phyloP scores from a whole-genome alignment of 179 eudicot genomes.

The Vitellaria paradoxa region DNA sequence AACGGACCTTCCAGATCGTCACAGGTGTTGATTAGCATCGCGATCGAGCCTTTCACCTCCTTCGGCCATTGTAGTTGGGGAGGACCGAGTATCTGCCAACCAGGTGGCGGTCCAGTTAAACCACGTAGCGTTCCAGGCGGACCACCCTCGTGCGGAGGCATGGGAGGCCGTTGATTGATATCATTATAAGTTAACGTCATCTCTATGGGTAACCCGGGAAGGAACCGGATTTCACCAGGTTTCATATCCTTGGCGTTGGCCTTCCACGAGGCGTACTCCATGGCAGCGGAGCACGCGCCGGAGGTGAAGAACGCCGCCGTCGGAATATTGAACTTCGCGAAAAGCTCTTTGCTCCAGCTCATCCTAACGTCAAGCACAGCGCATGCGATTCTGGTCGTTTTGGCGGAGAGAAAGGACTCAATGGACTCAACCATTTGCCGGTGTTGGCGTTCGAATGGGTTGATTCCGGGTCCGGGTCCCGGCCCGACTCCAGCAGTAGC shows the following conservation, averaged over 20 bases:
- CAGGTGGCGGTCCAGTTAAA: conserved; percentile 9
- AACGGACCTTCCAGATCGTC: conserved; percentile 51
- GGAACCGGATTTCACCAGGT: conserved; percentile 39
- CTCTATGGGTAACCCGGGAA: conserved; percentile 55
- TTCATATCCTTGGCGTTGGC: conserved; percentile 28
- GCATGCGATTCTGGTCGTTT: conserved; percentile 33
- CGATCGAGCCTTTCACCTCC: conserved; percentile 48
- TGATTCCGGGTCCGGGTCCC: conserved; percentile 17
- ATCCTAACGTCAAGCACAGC: conserved; percentile 64
- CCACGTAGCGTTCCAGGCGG: conserved; percentile 2
- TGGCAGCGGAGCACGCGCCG: conserved; percentile 58
- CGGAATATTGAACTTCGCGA: conserved; percentile 39
- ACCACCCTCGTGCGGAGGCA: conserved; percentile 11
- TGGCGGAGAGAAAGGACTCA: conserved; percentile 28
- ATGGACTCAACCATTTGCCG: conserved; percentile 33
- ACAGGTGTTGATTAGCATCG: conserved; percentile 56
- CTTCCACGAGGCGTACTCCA: conserved; percentile 53
- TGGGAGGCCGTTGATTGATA: conserved; percentile 12
- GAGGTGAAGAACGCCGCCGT: conserved; percentile 52
- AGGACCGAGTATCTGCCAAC: conserved; percentile 31
- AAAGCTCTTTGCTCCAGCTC: conserved; percentile 50
- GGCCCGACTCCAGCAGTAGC: background rate
- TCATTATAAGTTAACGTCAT: conserved; percentile 50
- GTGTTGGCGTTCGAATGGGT: conserved; percentile 16
- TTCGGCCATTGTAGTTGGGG: conserved; percentile 46